A percentile compares a stretch with the other conserved stretches of the same genome.
phyloP scores from a whole-genome alignment of 1,284 basidiomycete genomes.

The Cryptococcus jaspeensis region DNA sequence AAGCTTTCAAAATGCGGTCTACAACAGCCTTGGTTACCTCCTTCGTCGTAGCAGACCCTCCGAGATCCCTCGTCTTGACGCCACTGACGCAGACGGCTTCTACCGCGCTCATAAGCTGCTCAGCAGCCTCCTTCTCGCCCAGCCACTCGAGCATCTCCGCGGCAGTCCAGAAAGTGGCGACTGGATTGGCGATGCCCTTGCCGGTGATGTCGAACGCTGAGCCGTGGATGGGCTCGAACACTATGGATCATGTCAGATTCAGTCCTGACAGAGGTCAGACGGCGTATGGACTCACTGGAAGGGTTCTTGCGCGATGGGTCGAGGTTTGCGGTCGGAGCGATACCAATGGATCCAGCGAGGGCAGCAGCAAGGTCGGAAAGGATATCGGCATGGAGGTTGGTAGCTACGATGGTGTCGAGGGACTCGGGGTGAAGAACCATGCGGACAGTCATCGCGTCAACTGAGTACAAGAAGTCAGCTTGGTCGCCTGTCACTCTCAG shows the following conservation, averaged over 20 bases:
- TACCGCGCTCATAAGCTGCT: slow-evolving; percentile 56
- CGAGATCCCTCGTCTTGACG: slow-evolving; percentile 35
- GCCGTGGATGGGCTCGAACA: slow-evolving; percentile 66
- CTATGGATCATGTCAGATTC: slow-evolving; percentile 28
- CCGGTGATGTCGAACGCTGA: slow-evolving; percentile 89
- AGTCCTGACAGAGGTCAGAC: neutral
- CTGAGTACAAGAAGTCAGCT: slow-evolving; percentile 41
- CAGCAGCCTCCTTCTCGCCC: slow-evolving; percentile 57
- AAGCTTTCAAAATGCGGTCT: slow-evolving; percentile 1
- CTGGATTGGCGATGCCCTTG: slow-evolving; percentile 61
- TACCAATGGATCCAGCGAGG: slow-evolving; percentile 61
- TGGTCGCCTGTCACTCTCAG: slow-evolving; percentile 55
- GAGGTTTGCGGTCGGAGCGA: slow-evolving; percentile 60
- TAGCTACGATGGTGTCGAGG: slow-evolving; percentile 60
- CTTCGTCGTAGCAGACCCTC: slow-evolving; percentile 29
- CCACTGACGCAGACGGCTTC: slow-evolving; percentile 49
- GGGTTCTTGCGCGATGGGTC: slow-evolving; percentile 57
- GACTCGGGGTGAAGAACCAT: slow-evolving; percentile 58
- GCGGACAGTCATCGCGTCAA: slow-evolving; percentile 56
- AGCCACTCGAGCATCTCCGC: slow-evolving; percentile 60
- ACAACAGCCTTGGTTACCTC: slow-evolving; percentile 40
- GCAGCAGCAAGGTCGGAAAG: slow-evolving; percentile 61
- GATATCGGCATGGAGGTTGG: slow-evolving; percentile 59
- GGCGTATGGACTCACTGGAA: slow-evolving; percentile 31
- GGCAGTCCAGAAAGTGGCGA: slow-evolving; percentile 60